phyloP scores from a whole-genome alignment of 305 asterid species.

The Withania somnifera region DNA sequence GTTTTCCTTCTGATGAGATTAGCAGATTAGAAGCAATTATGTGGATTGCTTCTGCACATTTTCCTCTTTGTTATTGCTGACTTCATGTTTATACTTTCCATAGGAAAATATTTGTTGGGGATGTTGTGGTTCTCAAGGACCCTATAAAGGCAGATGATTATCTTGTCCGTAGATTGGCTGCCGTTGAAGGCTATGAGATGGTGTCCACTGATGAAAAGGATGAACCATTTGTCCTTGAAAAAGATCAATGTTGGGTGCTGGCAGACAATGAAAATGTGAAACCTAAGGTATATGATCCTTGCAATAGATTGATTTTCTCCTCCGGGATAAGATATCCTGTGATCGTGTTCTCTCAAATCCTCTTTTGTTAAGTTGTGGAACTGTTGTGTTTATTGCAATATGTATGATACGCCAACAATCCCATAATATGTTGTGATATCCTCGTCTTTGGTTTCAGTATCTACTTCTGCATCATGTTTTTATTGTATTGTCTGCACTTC shows the following conservation, averaged over 20 bases:
- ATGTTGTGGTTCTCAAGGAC: constrained; percentile 70
- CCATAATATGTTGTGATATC: neutral
- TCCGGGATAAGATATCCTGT: neutral
- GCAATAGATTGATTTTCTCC: neutral
- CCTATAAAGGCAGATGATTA: constrained; percentile 38
- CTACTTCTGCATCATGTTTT: neutral
- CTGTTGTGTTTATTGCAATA: neutral
- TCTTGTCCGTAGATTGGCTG: constrained; percentile 84
- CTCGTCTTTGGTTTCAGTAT: neutral
- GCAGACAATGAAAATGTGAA: constrained; percentile 60
- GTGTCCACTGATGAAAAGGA: constrained; percentile 58
- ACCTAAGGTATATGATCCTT: constrained; percentile 43
- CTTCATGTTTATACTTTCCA: neutral
- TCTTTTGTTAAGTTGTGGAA: neutral
- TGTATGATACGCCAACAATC: neutral
- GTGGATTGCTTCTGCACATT: neutral
- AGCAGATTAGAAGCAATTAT: neutral
- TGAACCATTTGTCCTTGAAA: constrained; percentile 63
- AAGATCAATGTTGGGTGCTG: constrained; percentile 84
- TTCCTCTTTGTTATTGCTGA: neutral
- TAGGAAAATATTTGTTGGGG: constrained; percentile 69
- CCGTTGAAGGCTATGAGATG: constrained; percentile 80
- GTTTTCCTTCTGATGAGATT: neutral
- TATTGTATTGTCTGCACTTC: neutral
- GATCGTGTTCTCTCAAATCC: neutral